phyloP scores from a whole-genome alignment of 1,139 yeast species.

The Pichia sp. region DNA sequence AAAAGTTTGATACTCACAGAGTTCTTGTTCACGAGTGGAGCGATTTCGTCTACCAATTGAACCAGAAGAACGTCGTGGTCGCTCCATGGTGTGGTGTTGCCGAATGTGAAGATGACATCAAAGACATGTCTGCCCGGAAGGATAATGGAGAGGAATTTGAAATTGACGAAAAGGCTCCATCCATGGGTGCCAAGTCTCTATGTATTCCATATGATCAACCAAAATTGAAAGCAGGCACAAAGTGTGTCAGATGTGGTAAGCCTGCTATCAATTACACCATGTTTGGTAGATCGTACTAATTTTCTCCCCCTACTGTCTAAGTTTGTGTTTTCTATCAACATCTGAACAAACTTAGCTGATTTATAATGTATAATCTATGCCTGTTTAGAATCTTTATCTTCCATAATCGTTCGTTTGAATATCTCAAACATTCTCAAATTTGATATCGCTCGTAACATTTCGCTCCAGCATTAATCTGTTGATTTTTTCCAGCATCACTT shows the following conservation, averaged over 20 bases:
- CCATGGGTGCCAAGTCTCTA: conserved; percentile 98
- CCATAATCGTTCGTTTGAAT: not conserved
- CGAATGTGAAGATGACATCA: conserved; percentile 96
- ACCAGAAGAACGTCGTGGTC: conserved; percentile 82
- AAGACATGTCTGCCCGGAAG: conserved; percentile 81
- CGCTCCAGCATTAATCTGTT: no score
- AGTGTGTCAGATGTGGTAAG: conserved; percentile 81
- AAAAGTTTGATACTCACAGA: conserved; percentile 77
- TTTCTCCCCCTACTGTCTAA: not conserved
- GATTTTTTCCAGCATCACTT: no score
- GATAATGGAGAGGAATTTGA: conserved; percentile 80
- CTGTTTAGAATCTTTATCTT: not conserved
- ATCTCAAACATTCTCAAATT: not conserved
- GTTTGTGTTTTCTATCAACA: not conserved
- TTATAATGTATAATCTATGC: not conserved
- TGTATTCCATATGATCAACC: conserved; percentile 97
- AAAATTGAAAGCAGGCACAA: conserved; percentile 66
- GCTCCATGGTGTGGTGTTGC: conserved; percentile 97
- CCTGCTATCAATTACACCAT: conserved; percentile 77
- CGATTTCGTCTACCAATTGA: conserved; percentile 89
- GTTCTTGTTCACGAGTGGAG: conserved; percentile 78
- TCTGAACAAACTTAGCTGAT: not conserved
- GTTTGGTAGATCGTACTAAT: conserved; percentile 94
- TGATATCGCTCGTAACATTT: not conserved
- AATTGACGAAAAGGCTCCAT: conserved; percentile 93